These are phyloP conservation scores for Eimeria praecox DNA, from an alignment of 169 alveolate species.

Conservation along the genomic window DNA sequence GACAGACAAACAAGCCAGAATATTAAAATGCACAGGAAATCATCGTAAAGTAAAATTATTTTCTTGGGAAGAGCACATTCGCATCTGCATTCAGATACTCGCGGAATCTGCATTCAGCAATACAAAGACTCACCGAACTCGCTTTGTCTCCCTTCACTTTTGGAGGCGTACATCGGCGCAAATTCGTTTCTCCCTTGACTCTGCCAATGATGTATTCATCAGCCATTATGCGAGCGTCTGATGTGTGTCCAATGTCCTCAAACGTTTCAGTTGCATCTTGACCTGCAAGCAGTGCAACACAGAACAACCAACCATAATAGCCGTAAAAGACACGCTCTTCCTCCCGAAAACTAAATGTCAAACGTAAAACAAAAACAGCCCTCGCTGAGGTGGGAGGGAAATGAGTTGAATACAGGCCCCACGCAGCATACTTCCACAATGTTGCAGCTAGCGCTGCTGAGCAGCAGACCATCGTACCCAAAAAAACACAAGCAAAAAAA, in stretches of 20 bases:
- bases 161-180: slow-evolving; percentile 27
- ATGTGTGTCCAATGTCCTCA: slow-evolving; percentile 80
- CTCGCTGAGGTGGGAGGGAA: not conserved
- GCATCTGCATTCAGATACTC: not conserved
- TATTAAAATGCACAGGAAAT: not conserved
- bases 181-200: slow-evolving; percentile 66
- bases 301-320: not conserved
- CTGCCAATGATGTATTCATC: slow-evolving; percentile 75
- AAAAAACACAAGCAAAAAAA: not conserved
- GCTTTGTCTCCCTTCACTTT: slow-evolving; percentile 85
- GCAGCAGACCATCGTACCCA: not conserved
- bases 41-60: not conserved
- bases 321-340: not conserved
- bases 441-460: too few species aligned
- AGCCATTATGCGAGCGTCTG: slow-evolving; percentile 75
- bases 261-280: slow-evolving; percentile 81
- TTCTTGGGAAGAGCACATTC: not conserved
- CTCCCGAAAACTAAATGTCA: not conserved
- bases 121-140: not conserved
- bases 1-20: not conserved
- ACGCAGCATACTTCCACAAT: too few species aligned
- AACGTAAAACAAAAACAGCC: not conserved
- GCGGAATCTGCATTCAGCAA: not conserved
- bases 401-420: too few species aligned
- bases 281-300: not conserved